phyloP scores from a whole-genome alignment of 345 rosid species.

The Punica granatum region DNA sequence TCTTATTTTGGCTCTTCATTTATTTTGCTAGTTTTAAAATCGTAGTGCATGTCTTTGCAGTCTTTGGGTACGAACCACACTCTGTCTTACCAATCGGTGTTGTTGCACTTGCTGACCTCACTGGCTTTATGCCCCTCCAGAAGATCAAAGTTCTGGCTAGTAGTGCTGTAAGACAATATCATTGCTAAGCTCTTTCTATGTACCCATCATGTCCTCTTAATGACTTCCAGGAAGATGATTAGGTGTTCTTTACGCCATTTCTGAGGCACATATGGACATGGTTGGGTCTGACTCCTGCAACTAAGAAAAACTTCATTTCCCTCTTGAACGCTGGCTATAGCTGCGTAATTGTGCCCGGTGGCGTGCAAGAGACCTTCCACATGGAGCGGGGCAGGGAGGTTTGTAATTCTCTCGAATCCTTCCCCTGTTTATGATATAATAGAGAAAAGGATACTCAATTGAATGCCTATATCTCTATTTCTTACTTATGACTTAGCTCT shows the following conservation, averaged over 20 bases:
- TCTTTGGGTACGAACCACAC: slow-evolving; percentile 94
- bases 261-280: slow-evolving; percentile 93
- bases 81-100: slow-evolving; percentile 84
- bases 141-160: slow-evolving; percentile 85
- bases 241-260: slow-evolving; percentile 85
- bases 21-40: background rate
- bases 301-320: slow-evolving; percentile 62
- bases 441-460: background rate
- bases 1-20: background rate
- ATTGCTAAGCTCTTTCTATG: background rate
- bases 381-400: slow-evolving; percentile 82
- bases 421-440: too few species aligned
- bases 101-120: slow-evolving; percentile 56
- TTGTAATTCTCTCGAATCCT: background rate
- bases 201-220: background rate
- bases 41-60: slow-evolving; percentile 26
- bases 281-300: slow-evolving; percentile 84
- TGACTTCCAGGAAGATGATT: background rate
- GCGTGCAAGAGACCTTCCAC: slow-evolving; percentile 75
- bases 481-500: background rate
- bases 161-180: slow-evolving; percentile 46
- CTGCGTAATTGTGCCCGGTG: slow-evolving; percentile 86
- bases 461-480: background rate
- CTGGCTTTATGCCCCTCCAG: slow-evolving; percentile 79
- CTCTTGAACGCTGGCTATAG: slow-evolving; percentile 66